Evolutionary conservation across 2,329 filamentous ascomycete genomes (phyloP).

Genomic region (Scedosporium dehoogii): DNA sequence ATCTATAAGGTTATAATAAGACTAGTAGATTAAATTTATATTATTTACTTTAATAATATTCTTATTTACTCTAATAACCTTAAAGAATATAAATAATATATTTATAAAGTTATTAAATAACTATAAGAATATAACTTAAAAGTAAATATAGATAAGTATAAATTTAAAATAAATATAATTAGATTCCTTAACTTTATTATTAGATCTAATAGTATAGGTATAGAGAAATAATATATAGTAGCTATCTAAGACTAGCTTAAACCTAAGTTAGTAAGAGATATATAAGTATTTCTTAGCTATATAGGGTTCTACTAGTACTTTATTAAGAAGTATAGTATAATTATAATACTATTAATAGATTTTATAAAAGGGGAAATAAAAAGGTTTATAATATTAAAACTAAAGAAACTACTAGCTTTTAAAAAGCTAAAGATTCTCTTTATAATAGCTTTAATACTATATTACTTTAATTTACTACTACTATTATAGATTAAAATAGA

Average conservation of each 20-base stretch:
- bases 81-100: slow-evolving; percentile 7
- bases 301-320: slow-evolving; percentile 10
- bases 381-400: neutral
- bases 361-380: slow-evolving; percentile 3
- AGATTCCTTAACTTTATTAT: neutral
- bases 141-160: neutral
- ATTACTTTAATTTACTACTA: neutral
- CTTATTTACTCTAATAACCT: slow-evolving; percentile 8
- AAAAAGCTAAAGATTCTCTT: neutral
- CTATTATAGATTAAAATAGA: neutral
- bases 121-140: neutral
- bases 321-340: slow-evolving; percentile 9
- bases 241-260: neutral
- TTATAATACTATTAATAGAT: slow-evolving; percentile 1
- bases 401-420: neutral
- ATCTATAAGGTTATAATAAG: slow-evolving; percentile 9
- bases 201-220: neutral
- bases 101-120: neutral
- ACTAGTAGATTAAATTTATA: slow-evolving; percentile 7
- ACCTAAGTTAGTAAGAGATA: neutral
- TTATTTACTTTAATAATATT: slow-evolving; percentile 12
- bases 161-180: neutral
- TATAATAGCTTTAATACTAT: neutral
- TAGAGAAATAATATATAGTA: neutral
- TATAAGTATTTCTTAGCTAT: slow-evolving; percentile 8